These are phyloP conservation scores for Xylariaceae sp. DNA, from an alignment of 2,329 filamentous ascomycete genomes.

Conservation along the genomic window DNA sequence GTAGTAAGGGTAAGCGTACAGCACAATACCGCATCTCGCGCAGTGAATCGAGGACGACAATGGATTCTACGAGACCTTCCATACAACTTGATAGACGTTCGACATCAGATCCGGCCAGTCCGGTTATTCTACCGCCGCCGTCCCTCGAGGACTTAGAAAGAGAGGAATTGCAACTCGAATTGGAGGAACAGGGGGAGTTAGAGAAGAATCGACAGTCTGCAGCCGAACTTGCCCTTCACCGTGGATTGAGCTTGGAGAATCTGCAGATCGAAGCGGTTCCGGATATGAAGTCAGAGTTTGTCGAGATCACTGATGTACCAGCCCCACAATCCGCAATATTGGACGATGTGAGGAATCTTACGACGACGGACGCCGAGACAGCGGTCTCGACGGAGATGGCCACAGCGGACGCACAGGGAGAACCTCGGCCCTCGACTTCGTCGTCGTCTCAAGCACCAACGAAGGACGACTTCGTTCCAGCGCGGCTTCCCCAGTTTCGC, in stretches of 20 bases:
- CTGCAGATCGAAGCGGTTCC: conserved; percentile 33
- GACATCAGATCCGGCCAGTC: conserved; percentile 31
- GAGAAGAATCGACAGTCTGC: conserved; percentile 52
- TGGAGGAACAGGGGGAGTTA: conserved; percentile 51
- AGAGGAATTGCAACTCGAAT: conserved; percentile 49
- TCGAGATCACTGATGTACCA: conserved; percentile 27
- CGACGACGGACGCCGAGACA: conserved; percentile 10
- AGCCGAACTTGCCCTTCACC: conserved; percentile 45
- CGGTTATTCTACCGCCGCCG: conserved; percentile 36
- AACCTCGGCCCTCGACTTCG: conserved; percentile 6
- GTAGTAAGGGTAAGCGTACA: conserved; percentile 57
- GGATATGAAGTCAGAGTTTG: conserved; percentile 30
- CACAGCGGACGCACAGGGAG: conserved; percentile 5
- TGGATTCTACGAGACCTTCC: conserved; percentile 39
- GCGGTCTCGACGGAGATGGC: conserved; percentile 1
- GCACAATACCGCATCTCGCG: conserved; percentile 41
- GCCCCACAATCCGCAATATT: conserved; percentile 24
- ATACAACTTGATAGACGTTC: conserved; percentile 21
- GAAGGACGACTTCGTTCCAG: conserved; percentile 48
- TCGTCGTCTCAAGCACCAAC: conserved; percentile 12
- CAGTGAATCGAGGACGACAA: conserved; percentile 56
- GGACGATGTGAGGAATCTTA: conserved; percentile 22
- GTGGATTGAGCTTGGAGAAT: conserved; percentile 41
- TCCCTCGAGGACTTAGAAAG: conserved; percentile 49
- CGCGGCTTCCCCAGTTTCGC: conserved; percentile 54